A percentile compares a stretch with the other conserved stretches of the same genome.
These are phyloP conservation scores for Salicornia ramosissima DNA, from an alignment of 148 eudicot species.

Conservation along the genomic window DNA sequence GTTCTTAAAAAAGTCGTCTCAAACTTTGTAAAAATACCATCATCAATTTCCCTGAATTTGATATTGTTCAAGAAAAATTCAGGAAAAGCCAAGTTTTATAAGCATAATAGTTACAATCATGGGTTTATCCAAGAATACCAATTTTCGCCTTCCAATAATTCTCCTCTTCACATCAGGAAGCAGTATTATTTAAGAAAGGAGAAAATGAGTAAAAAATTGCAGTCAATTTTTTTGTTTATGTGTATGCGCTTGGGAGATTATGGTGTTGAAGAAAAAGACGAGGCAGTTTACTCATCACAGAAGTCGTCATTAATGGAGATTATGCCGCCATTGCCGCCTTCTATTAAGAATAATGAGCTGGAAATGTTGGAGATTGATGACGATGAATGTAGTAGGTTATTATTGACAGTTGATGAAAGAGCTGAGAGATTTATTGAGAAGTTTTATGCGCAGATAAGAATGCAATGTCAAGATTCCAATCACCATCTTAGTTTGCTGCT, in stretches of 20 bases:
- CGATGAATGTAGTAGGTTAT: conserved; percentile 9
- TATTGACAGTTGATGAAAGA: conserved; percentile 26
- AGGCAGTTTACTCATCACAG: conserved; percentile 11
- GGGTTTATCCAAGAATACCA: conserved; percentile 25
- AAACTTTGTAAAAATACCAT: conserved; percentile 15
- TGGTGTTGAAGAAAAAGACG: not conserved
- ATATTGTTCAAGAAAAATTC: conserved; percentile 16
- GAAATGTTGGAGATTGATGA: not conserved
- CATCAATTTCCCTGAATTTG: conserved; percentile 10
- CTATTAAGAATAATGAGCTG: conserved; percentile 2
- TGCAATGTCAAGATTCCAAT: conserved; percentile 15
- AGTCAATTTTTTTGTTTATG: conserved; percentile 7
- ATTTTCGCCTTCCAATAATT: conserved; percentile 21
- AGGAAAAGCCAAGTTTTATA: conserved; percentile 17
- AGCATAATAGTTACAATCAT: conserved; percentile 18
- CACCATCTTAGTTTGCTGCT: conserved; percentile 5
- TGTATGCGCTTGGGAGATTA: conserved; percentile 18
- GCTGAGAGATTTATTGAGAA: conserved; percentile 30
- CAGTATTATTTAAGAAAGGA: not conserved
- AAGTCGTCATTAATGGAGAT: not conserved
- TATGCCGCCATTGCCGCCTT: not conserved
- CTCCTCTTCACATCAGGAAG: not conserved
- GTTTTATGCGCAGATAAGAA: conserved; percentile 31
- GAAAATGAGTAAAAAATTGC: not conserved
- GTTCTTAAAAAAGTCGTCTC: conserved; percentile 21